Conservation (phyloP, 345 rosid species). For the Brassica carinata region DNA sequence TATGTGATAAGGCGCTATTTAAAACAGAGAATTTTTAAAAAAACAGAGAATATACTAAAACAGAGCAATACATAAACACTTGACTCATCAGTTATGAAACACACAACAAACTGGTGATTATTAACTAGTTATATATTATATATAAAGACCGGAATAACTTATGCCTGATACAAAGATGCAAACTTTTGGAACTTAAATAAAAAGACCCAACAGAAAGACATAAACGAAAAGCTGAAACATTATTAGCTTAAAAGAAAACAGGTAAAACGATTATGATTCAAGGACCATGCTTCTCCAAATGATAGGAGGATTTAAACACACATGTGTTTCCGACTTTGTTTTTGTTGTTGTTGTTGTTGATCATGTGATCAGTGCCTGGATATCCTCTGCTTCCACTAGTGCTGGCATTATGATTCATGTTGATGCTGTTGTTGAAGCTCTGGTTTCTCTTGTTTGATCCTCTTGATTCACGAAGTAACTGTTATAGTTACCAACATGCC, state of each 20-base stretch:
- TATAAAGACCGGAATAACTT: background rate
- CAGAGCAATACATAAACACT: background rate
- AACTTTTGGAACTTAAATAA: background rate
- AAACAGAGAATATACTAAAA: background rate
- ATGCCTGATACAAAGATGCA: conserved; percentile 5
- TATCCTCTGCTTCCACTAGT: conserved; percentile 21
- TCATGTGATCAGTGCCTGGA: conserved; percentile 4
- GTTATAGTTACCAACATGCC: background rate
- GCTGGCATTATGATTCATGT: background rate
- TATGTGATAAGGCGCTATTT: background rate
- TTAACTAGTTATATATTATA: background rate
- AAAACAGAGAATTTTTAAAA: background rate
- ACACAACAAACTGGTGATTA: background rate
- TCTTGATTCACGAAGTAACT: background rate
- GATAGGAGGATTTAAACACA: conserved; percentile 1
- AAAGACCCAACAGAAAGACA: background rate
- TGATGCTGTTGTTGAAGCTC: conserved; percentile 5
- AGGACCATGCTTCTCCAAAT: conserved; percentile 5
- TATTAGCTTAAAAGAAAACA: background rate
- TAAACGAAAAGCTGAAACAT: conserved; percentile 1
- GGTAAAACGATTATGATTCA: background rate
- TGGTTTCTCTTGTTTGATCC: conserved; percentile 11
- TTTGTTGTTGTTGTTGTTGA: background rate
- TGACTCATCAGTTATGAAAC: background rate
- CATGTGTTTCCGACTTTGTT: background rate